phyloP scores from a whole-genome alignment of 139 green algal genomes.

The Zygnema cylindricum region DNA sequence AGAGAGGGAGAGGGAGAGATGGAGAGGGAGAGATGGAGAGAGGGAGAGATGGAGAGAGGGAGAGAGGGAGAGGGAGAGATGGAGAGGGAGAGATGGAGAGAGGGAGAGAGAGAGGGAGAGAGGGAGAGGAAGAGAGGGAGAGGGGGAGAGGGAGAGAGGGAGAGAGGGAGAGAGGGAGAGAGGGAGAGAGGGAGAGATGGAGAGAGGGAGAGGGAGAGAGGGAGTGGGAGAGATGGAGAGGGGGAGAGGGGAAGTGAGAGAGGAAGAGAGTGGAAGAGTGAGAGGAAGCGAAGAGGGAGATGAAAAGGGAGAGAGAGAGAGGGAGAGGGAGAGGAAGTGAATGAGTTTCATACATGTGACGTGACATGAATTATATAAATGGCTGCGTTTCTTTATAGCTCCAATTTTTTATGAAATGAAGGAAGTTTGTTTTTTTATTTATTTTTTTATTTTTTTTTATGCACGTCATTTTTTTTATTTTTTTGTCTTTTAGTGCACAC shows the following conservation, averaged over 20 bases:
- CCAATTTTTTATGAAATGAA: too few relatives aligned
- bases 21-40: neutral
- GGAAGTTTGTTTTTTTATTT: too few relatives aligned
- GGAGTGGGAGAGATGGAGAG: neutral
- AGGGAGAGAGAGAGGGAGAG: neutral
- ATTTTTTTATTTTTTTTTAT: neutral
- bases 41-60: neutral
- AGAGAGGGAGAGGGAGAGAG: neutral
- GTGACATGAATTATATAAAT: neutral
- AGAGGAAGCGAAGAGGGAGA: neutral
- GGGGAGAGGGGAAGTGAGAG: neutral
- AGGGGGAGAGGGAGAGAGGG: neutral
- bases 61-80: neutral
- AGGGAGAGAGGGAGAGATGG: neutral
- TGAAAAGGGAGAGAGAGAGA: neutral
- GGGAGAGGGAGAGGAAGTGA: neutral
- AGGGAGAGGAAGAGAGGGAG: neutral
- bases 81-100: neutral
- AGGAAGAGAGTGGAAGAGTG: too few relatives aligned
- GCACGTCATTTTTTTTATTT: neutral
- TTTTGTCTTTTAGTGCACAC: neutral
- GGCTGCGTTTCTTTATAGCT: too few relatives aligned
- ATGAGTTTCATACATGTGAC: neutral
- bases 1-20: neutral
- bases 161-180: neutral